Conservation (phyloP, 768 basidiomycete genomes). For the Dioszegia aurantiaca region DNA sequence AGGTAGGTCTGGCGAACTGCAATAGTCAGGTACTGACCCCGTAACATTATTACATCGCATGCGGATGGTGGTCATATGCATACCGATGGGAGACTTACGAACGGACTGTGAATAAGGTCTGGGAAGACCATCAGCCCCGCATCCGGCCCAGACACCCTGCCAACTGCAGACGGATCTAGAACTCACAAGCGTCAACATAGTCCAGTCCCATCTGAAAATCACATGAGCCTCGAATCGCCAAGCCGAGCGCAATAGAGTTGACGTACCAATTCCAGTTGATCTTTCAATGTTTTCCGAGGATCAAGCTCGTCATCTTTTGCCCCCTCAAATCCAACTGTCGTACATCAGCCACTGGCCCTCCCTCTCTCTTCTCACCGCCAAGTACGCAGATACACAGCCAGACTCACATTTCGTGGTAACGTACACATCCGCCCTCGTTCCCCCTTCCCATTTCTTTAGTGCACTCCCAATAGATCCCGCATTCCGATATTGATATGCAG, state of each 20-base stretch:
- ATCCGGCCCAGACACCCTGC: too few species aligned
- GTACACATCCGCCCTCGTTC: constrained; percentile 55
- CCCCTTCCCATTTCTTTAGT: constrained; percentile 36
- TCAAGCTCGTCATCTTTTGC: constrained; percentile 20
- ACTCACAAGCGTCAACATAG: constrained; percentile 52
- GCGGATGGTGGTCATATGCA: constrained; percentile 40
- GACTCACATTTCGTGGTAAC: constrained; percentile 55
- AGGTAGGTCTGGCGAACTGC: constrained; percentile 7
- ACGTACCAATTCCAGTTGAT: constrained; percentile 60
- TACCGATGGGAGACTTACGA: constrained; percentile 1
- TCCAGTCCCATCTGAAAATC: constrained; percentile 19
- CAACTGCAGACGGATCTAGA: constrained; percentile 21
- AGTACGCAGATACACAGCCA: too few species aligned
- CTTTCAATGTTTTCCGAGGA: constrained; percentile 58
- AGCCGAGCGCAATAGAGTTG: neutral
- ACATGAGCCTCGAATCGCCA: too few species aligned
- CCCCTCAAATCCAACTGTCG: constrained; percentile 7
- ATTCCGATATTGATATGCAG: constrained; percentile 50
- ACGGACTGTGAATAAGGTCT: constrained; percentile 58
- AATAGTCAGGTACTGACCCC: neutral
- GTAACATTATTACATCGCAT: too few species aligned
- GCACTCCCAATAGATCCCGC: constrained; percentile 47
- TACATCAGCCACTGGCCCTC: neutral
- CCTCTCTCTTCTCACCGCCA: neutral
- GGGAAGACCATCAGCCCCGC: neutral